phyloP scores from a whole-genome alignment of 306 rosid genomes.

The Delonix regia region DNA sequence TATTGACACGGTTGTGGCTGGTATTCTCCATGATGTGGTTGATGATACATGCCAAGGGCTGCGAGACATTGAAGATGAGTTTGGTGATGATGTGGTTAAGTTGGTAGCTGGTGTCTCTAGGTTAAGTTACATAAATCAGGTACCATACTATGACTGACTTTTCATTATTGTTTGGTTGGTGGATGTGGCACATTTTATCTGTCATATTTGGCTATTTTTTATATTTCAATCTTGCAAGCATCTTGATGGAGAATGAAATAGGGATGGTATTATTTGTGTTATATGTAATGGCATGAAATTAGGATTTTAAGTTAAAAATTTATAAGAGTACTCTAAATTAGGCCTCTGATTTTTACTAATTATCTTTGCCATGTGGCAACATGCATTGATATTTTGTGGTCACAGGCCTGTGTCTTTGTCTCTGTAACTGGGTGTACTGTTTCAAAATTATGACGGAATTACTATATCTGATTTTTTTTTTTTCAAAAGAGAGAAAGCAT shows the following conservation, averaged over 20 bases:
- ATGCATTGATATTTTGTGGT: background rate
- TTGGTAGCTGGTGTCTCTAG: slow-evolving; percentile 94
- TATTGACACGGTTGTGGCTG: slow-evolving; percentile 90
- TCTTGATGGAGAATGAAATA: background rate
- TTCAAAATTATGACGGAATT: background rate
- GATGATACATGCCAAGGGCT: slow-evolving; percentile 84
- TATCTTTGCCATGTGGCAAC: background rate
- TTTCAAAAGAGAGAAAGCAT: background rate
- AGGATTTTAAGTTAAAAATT: background rate
- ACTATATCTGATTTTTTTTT: background rate
- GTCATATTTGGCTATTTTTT: slow-evolving; percentile 25
- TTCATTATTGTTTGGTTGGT: slow-evolving; percentile 35
- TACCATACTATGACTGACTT: slow-evolving; percentile 36
- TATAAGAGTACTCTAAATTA: background rate
- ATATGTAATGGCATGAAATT: background rate
- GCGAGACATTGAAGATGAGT: slow-evolving; percentile 67
- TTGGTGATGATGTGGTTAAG: slow-evolving; percentile 83
- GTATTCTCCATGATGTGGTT: slow-evolving; percentile 92
- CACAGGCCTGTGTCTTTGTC: background rate
- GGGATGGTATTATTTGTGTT: background rate
- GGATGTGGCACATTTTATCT: slow-evolving; percentile 23
- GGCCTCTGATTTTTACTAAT: background rate
- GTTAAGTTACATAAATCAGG: slow-evolving; percentile 94
- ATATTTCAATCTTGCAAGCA: slow-evolving; percentile 21
- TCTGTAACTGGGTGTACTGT: background rate